A percentile compares a stretch with the other conserved stretches of the same genome.
Conservation (phyloP, 176 grass and related monocot species). For the Oryza officinalis region DNA sequence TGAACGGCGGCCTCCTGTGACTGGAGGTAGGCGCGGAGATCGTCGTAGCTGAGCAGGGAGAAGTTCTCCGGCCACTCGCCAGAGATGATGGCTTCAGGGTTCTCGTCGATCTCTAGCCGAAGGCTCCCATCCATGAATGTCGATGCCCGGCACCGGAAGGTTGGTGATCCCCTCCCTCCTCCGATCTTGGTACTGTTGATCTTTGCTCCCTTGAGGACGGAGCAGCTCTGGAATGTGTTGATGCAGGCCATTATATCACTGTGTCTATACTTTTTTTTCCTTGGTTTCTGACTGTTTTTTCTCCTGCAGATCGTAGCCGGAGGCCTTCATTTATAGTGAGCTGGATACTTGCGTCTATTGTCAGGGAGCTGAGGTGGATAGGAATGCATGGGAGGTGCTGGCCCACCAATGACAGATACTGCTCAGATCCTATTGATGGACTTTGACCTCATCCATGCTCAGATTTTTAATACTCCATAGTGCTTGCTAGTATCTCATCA, state of each 20-base stretch:
- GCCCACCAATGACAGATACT: slow-evolving; percentile 19
- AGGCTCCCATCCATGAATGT: slow-evolving; percentile 47
- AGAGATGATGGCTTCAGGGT: slow-evolving; percentile 88
- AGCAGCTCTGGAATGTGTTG: slow-evolving; percentile 47
- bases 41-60: slow-evolving; percentile 76
- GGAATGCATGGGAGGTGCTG: slow-evolving; percentile 9
- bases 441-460: not conserved
- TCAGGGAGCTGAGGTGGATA: slow-evolving; percentile 37
- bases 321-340: slow-evolving; percentile 33
- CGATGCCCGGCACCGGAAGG: slow-evolving; percentile 44
- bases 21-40: slow-evolving; percentile 64
- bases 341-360: not conserved
- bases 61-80: slow-evolving; percentile 82
- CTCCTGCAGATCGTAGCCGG: slow-evolving; percentile 28
- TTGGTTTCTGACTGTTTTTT: slow-evolving; percentile 20
- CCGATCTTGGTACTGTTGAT: not conserved
- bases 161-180: slow-evolving; percentile 17
- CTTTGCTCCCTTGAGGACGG: slow-evolving; percentile 33
- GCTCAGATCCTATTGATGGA: slow-evolving; percentile 2
- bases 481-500: not conserved
- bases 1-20: slow-evolving; percentile 32
- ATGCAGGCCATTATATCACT: slow-evolving; percentile 57
- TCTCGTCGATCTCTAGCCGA: slow-evolving; percentile 76
- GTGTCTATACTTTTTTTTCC: slow-evolving; percentile 6
- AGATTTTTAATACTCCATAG: not conserved